These are phyloP conservation scores for Annulohypoxylon nitens DNA, from an alignment of 495 filamentous ascomycete species.

Conservation along the genomic window DNA sequence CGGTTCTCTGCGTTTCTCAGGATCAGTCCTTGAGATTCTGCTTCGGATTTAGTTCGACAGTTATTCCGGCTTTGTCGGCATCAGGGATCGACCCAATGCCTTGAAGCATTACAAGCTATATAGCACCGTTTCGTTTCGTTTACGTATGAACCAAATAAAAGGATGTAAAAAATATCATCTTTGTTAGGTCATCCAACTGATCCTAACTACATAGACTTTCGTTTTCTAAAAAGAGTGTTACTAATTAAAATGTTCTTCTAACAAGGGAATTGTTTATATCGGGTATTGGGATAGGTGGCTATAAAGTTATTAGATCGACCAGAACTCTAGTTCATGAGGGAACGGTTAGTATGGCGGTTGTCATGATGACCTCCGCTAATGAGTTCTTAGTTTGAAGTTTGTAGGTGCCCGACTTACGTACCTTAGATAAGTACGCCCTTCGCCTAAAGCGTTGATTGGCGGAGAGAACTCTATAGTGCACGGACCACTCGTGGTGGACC, in stretches of 20 bases:
- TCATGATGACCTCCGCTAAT: background rate
- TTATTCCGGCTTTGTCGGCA: constrained; percentile 43
- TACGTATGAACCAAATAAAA: constrained; percentile 17
- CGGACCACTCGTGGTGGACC: constrained; percentile 17
- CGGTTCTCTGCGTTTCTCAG: constrained; percentile 40
- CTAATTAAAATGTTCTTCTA: background rate
- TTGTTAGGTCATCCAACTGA: background rate
- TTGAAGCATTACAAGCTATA: constrained; percentile 43
- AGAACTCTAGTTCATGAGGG: background rate
- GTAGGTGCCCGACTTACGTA: constrained; percentile 9
- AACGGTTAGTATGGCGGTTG: background rate
- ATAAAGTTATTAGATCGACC: background rate
- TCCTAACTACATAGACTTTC: background rate
- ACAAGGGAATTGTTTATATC: background rate
- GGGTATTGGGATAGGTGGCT: background rate
- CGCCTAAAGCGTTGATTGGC: background rate
- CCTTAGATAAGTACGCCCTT: background rate
- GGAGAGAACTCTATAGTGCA: background rate
- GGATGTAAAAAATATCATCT: background rate
- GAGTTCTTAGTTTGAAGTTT: background rate
- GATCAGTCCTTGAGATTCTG: constrained; percentile 49
- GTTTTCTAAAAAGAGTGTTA: background rate
- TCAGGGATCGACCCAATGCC: constrained; percentile 46
- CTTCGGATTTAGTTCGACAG: constrained; percentile 47
- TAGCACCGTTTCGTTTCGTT: constrained; percentile 45